These are phyloP conservation scores for Diddensiella transvaalensis DNA, from an alignment of 805 yeast species.

Conservation along the genomic window DNA sequence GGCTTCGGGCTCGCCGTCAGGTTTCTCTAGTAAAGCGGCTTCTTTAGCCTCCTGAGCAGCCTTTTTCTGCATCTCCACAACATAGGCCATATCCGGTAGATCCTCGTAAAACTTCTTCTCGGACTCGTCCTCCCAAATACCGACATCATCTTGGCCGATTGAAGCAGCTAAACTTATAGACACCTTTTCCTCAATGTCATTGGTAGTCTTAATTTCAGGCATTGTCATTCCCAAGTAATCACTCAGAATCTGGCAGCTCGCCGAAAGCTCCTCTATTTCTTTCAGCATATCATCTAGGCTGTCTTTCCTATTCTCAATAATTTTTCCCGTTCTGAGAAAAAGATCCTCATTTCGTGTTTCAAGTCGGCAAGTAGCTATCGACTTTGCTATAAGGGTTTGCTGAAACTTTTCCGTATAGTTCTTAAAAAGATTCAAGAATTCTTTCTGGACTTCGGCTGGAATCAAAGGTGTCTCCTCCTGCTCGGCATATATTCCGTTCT, in stretches of 20 bases:
- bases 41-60: slow-evolving; percentile 5
- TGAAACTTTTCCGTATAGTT: slow-evolving; percentile 50
- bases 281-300: slow-evolving; percentile 21
- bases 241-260: slow-evolving; percentile 43
- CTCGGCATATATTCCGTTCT: slow-evolving; percentile 36
- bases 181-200: slow-evolving; percentile 27
- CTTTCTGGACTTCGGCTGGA: slow-evolving; percentile 23
- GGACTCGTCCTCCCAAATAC: slow-evolving; percentile 63
- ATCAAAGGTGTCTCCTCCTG: slow-evolving; percentile 36
- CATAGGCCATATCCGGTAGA: slow-evolving; percentile 52
- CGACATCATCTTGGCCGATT: slow-evolving; percentile 16
- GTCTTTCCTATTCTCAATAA: slow-evolving; percentile 39
- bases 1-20: slow-evolving; percentile 26
- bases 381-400: slow-evolving; percentile 35
- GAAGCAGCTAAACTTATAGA: slow-evolving; percentile 19
- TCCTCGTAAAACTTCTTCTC: slow-evolving; percentile 69
- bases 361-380: slow-evolving; percentile 36
- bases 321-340: slow-evolving; percentile 64
- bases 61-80: slow-evolving; percentile 15
- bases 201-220: slow-evolving; percentile 35
- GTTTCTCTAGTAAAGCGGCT: slow-evolving; percentile 15
- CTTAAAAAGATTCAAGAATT: slow-evolving; percentile 38
- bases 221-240: slow-evolving; percentile 39
- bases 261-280: slow-evolving; percentile 40
- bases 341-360: slow-evolving; percentile 46